Evolutionary conservation across 352 stramenopile species (phyloP), one percentile per base, ranked within the genome.

Genomic region (Phytophthora sp.): DNA sequence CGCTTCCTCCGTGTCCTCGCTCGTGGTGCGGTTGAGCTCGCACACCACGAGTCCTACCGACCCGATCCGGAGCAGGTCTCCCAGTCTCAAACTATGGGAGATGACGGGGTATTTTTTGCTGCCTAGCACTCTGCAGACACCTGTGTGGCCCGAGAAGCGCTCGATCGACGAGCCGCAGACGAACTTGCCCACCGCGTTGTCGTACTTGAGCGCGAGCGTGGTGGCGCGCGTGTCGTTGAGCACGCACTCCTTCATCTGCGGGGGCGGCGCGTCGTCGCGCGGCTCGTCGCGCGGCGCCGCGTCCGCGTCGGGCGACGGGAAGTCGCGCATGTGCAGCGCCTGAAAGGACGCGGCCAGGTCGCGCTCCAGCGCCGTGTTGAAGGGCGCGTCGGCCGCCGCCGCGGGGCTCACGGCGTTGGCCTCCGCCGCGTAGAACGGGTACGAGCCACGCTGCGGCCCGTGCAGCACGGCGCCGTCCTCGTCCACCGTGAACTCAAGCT

Each of bases 11-110:
- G 83, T 87, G 37, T 81, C 75, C 17, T 95, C 85, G 34, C 70
- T 72, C 1, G 67, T 68, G 0, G 84, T 89, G 57, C 86, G 82
- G 62, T 97, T 95, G 4, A 97, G 34, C 64, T 97, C 91, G 53
- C 88, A 96, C 26, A 97, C 91, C 1, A 97, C 90, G n/a, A 97
- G 75, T 3, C 91, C 91, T 1, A 97, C 91, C 0, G 82, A 96
- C n/a, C 91, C 91, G 42, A 97, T 96, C 18, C 91, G 68, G 20
- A 97, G 69, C 27, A 97, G 69, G 71, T 97, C 88, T 17, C 88
- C 88, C 34, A 96, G 74, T 42, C 84, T 69, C 30, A 96, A 74
- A 30, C 58, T 85, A 46, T 95, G 86, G 10, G 79, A 77, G 44
- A 88, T 91, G 26, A 89, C 80, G 4, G 83, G 81, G 45, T 94